phyloP scores from a whole-genome alignment of 2,329 filamentous ascomycete species.

The Aschersonia sp. region DNA sequence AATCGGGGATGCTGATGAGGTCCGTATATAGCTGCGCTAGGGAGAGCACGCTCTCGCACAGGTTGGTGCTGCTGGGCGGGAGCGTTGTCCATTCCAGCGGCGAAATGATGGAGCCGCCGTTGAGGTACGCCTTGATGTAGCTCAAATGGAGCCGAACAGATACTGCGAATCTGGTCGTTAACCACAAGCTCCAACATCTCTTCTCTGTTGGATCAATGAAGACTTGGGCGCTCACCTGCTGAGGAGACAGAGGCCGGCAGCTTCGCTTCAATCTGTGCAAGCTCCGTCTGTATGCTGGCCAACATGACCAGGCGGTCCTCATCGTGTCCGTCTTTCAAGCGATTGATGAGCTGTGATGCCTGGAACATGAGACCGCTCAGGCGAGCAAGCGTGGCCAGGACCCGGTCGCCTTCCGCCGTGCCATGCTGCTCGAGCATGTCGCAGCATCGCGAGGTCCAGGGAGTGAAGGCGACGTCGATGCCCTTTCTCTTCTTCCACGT shows the following conservation, averaged over 20 bases:
- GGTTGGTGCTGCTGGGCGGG: conserved; percentile 3
- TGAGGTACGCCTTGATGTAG: conserved; percentile 23
- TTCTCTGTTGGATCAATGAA: too few species aligned
- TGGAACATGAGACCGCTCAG: conserved; percentile 25
- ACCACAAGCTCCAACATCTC: neutral
- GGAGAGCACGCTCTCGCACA: conserved; percentile 11
- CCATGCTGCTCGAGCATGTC: conserved; percentile 24
- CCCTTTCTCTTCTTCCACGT: conserved; percentile 21
- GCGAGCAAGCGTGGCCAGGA: conserved; percentile 28
- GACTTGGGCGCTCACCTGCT: conserved; percentile 5
- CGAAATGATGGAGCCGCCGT: conserved; percentile 12
- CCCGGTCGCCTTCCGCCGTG: conserved; percentile 22
- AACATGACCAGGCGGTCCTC: conserved; percentile 29
- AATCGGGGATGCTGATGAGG: conserved; percentile 14
- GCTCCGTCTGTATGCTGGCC: conserved; percentile 31
- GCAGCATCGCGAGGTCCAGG: conserved; percentile 30
- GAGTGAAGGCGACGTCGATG: conserved; percentile 19
- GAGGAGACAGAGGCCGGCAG: conserved; percentile 20
- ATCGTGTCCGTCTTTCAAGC: conserved; percentile 13
- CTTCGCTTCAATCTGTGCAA: conserved; percentile 22
- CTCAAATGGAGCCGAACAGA: conserved; percentile 16
- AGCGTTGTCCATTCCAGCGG: neutral
- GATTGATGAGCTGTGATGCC: conserved; percentile 16
- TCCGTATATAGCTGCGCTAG: conserved; percentile 19
- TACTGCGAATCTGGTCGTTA: conserved; percentile 5